Evolutionary conservation across 352 stramenopile genomes (phyloP), one percentile per base, ranked within the genome.

Genomic region (Phytophthora aleatoria): DNA sequence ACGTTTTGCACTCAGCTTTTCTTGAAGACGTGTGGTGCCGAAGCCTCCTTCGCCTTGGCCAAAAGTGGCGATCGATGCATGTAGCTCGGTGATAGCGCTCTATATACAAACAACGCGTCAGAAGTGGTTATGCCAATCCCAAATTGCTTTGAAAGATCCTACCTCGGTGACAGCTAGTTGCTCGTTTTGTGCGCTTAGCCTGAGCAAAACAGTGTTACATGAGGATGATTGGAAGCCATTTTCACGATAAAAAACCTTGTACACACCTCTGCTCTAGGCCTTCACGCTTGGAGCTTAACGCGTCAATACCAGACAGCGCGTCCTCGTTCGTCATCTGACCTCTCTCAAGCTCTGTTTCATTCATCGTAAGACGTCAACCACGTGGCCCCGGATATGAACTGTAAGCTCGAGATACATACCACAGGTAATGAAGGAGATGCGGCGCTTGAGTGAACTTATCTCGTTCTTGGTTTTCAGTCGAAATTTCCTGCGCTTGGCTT

Each of bases 271-370:
- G 42, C 58, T 79, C 73, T 16, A 82, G 57, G 12, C 54, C 45
- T 44, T 74, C 59, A 31, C 76, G 73, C 43, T 74, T 67, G 3
- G 26, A 20, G n/a, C 50, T 57, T 15, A 79, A 57, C 24, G 41
- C 60, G 26, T 66, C 62, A 5, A 81, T 68, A n/a, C 48, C 52
- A 27, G 76, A 85, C 27, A 78, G 55, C 1, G 55, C 49, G 24
- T 85, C 76, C 51, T 85, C 76, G 42, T 81, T 85, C n/a, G 62
- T 58, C 76, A 85, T 85, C 28, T 82, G 76, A 45, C 52, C 50
- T 53, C 62, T 69, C 60, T 85, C 76, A 8, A 85, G 58, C 53
- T 85, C 76, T 85, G 35, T 56, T 20, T 54, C 3, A 47, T 36
- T 26, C n/a, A 59, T 28, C 26, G 11, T 8, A 48, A 52, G 2